A percentile compares a stretch with the other conserved stretches of the same genome.
Conservation (phyloP, 306 rosid genomes). For the Gastrolobium villosum region DNA sequence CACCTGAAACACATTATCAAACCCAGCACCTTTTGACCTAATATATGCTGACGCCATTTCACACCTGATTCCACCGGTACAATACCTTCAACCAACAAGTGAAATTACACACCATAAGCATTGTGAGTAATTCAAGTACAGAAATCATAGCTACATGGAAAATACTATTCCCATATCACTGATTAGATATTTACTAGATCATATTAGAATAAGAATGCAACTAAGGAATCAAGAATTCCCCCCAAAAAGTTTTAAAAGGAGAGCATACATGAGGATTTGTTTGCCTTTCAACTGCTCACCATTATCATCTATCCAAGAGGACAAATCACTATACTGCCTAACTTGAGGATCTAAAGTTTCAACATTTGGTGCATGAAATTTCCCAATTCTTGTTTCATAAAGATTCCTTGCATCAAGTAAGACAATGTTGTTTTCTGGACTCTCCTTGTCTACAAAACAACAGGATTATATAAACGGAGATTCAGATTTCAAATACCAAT, state of each 20-base stretch:
- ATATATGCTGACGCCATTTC: constrained; percentile 99
- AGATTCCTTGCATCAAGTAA: constrained; percentile 92
- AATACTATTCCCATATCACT: constrained; percentile 6
- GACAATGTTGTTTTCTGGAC: constrained; percentile 53
- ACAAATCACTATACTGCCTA: constrained; percentile 91
- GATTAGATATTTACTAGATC: constrained; percentile 2
- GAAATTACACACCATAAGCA: constrained; percentile 17
- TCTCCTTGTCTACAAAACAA: constrained; percentile 54
- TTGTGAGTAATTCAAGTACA: background rate
- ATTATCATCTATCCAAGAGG: constrained; percentile 88
- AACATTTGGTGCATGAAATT: constrained; percentile 75
- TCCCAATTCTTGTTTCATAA: constrained; percentile 95
- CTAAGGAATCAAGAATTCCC: background rate
- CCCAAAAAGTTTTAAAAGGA: background rate
- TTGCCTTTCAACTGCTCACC: constrained; percentile 75
- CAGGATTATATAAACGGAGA: constrained; percentile 39
- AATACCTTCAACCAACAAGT: constrained; percentile 73
- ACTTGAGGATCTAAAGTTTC: constrained; percentile 82
- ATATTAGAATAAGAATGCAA: constrained; percentile 4
- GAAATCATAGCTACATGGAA: background rate
- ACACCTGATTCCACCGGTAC: constrained; percentile 97
- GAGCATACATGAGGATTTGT: constrained; percentile 80
- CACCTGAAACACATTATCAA: constrained; percentile 95
- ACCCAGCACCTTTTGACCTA: constrained; percentile 88
- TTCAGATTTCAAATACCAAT: constrained; percentile 31